phyloP scores from a whole-genome alignment of 2,329 filamentous ascomycete species.

The Tetracladium maxilliforme region DNA sequence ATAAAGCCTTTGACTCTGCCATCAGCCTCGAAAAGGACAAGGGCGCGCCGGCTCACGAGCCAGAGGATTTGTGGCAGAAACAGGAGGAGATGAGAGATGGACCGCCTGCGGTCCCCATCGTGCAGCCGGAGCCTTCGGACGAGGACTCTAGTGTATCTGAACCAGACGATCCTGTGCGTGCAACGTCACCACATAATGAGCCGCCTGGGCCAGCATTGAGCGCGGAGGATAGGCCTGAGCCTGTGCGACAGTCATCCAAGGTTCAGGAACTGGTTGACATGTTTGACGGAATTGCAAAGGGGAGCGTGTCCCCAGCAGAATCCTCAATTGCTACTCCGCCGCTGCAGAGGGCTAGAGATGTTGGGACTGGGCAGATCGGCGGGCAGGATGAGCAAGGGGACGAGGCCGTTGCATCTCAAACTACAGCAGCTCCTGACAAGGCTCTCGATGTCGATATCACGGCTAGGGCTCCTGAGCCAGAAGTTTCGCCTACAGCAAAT shows the following conservation, averaged over 20 bases:
- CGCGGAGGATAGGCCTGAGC: constrained; percentile 10
- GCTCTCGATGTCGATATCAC: no score
- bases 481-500: background rate
- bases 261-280: constrained; percentile 12
- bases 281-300: constrained; percentile 11
- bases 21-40: background rate
- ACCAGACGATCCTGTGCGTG: constrained; percentile 11
- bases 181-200: constrained; percentile 8
- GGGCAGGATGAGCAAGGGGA: constrained; percentile 3
- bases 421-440: no score
- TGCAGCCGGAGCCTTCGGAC: constrained; percentile 7
- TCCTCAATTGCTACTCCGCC: constrained; percentile 1
- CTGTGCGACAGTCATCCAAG: constrained; percentile 7
- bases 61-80: constrained; percentile 1
- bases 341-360: background rate
- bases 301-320: constrained; percentile 3
- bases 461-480: no score
- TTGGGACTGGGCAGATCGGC: constrained; percentile 1
- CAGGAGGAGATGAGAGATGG: constrained; percentile 1
- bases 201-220: constrained; percentile 15
- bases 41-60: background rate
- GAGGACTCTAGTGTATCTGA: constrained; percentile 14
- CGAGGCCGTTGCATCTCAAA: no score
- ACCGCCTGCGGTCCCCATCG: background rate
- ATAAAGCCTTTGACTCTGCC: background rate